A percentile compares a stretch with the other conserved stretches of the same genome.
Evolutionary conservation across 345 rosid genomes (phyloP).

Genomic region (Trapa bicornis): DNA sequence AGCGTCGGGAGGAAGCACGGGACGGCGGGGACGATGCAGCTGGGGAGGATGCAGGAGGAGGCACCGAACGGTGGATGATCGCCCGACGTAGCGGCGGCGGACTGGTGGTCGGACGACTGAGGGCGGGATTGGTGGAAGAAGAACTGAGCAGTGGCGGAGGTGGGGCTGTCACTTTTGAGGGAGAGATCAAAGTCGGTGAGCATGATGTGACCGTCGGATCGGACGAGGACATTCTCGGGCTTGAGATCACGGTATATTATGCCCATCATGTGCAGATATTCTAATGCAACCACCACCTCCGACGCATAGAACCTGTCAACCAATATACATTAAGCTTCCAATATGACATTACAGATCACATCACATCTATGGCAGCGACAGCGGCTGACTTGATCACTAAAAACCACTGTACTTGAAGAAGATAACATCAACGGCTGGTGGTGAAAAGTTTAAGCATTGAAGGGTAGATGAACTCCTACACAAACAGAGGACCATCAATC

Average conservation of each 20-base stretch:
- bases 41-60: conserved; percentile 46
- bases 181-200: conserved; percentile 63
- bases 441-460: too few species aligned
- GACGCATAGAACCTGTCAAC: conserved; percentile 41
- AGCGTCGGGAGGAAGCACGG: conserved; percentile 34
- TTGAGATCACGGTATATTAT: conserved; percentile 53
- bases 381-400: too few species aligned
- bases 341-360: not conserved
- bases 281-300: conserved; percentile 40
- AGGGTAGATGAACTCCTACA: too few species aligned
- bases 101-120: not conserved
- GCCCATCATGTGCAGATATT: conserved; percentile 60
- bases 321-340: not conserved
- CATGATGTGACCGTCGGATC: conserved; percentile 57
- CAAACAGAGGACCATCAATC: too few species aligned
- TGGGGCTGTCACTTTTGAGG: conserved; percentile 26
- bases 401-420: too few species aligned
- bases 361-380: not conserved
- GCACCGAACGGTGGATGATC: conserved; percentile 13
- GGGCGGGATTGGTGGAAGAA: conserved; percentile 16
- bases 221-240: conserved; percentile 55
- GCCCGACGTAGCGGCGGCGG: not conserved
- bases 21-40: conserved; percentile 43
- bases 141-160: conserved; percentile 27
- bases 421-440: too few species aligned